These are phyloP conservation scores for Zostera marina DNA, from an alignment of 116 monocot genomes.

Conservation along the genomic window DNA sequence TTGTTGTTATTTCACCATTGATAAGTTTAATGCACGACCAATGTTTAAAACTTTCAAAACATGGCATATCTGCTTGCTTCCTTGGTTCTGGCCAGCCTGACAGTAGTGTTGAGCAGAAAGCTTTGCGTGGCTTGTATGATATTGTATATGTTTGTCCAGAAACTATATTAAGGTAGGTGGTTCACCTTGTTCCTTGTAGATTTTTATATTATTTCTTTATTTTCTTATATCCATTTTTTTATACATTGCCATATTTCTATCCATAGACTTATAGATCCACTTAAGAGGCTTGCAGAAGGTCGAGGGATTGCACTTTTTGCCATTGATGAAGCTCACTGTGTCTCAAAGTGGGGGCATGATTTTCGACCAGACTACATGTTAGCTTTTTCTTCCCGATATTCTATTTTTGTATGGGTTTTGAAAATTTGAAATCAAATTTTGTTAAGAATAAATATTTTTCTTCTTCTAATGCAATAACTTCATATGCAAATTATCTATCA, in stretches of 20 bases:
- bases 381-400: background rate
- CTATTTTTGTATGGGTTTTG: background rate
- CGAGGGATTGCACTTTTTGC: conserved; percentile 94
- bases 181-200: conserved; percentile 1
- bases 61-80: conserved; percentile 90
- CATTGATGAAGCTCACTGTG: conserved; percentile 97
- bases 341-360: conserved; percentile 99
- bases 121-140: conserved; percentile 72
- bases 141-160: conserved; percentile 96
- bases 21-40: conserved; percentile 99
- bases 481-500: background rate
- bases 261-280: conserved; percentile 63
- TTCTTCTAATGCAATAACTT: too few relatives aligned
- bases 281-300: conserved; percentile 67
- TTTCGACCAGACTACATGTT: conserved; percentile 94
- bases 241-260: conserved; percentile 8
- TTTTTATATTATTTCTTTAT: background rate
- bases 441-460: too few relatives aligned
- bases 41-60: conserved; percentile 72
- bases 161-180: conserved; percentile 61
- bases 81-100: conserved; percentile 98
- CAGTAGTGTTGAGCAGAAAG: conserved; percentile 60
- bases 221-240: conserved; percentile 1
- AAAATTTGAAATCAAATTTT: too few relatives aligned
- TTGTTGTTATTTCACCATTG: conserved; percentile 90